Conservation (phyloP, 1,284 basidiomycete species). For the Boletellus sp. region DNA sequence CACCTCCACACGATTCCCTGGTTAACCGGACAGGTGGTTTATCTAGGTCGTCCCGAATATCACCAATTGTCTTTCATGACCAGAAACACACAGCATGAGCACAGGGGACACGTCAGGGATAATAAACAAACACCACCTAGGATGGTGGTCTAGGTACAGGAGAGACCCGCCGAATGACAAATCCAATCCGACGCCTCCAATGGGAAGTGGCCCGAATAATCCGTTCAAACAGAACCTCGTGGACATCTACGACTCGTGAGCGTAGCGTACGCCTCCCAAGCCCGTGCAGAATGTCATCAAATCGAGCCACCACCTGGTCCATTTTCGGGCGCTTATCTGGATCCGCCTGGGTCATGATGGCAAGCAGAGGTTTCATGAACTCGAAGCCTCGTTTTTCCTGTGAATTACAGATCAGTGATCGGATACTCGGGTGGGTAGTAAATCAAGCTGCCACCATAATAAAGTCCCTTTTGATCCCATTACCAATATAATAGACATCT, state of each 20-base stretch:
- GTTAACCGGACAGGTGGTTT: no score
- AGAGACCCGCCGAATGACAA: no score
- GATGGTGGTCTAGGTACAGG: no score
- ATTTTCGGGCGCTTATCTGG: constrained; percentile 32
- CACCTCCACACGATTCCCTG: no score
- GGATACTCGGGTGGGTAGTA: background rate
- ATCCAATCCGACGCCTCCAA: background rate
- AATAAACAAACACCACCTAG: no score
- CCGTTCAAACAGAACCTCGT: background rate
- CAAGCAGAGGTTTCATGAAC: constrained; percentile 28
- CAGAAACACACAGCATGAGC: no score
- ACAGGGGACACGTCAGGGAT: no score
- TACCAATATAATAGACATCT: constrained; percentile 37
- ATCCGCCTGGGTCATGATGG: constrained; percentile 31
- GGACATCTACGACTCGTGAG: constrained; percentile 9
- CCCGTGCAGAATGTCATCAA: constrained; percentile 16
- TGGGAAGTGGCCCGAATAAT: background rate
- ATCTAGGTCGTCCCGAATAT: no score
- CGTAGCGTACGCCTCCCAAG: constrained; percentile 21
- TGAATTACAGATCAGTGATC: background rate
- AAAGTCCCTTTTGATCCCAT: constrained; percentile 28
- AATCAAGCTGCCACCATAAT: no score
- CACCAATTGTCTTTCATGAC: no score
- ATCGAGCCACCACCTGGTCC: constrained; percentile 29
- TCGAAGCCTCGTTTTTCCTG: constrained; percentile 19